Percentiles rank a stretch among this genome's conserved stretches.
These are phyloP conservation scores for Panellus pusillus DNA, from an alignment of 768 basidiomycete species.

Conservation along the genomic window DNA sequence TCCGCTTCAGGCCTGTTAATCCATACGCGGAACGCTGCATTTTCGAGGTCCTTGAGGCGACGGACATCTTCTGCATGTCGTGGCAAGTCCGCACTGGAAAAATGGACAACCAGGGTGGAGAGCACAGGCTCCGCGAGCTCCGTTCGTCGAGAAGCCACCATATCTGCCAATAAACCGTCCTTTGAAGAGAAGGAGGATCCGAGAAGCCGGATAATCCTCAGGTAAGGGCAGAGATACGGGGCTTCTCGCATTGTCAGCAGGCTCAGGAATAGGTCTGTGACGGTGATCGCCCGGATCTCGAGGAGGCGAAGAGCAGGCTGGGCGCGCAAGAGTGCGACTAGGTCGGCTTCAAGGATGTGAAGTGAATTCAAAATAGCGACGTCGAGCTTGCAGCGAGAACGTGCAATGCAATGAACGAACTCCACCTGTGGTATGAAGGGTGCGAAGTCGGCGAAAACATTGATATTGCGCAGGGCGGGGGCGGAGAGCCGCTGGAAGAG, in stretches of 20 bases:
- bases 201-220: slow-evolving; percentile 14
- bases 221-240: slow-evolving; percentile 7
- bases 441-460: slow-evolving; percentile 1
- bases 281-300: slow-evolving; percentile 1
- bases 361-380: slow-evolving; percentile 11
- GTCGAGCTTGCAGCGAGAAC: not conserved
- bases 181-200: slow-evolving; percentile 6
- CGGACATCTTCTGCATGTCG: slow-evolving; percentile 5
- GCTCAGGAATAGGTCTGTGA: slow-evolving; percentile 6
- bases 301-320: slow-evolving; percentile 8
- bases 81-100: slow-evolving; percentile 2
- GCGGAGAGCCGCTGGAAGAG: slow-evolving; percentile 6
- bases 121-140: not conserved
- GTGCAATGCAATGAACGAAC: not conserved
- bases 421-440: slow-evolving; percentile 4
- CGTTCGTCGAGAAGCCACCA: slow-evolving; percentile 9
- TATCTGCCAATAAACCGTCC: slow-evolving; percentile 13
- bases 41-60: slow-evolving; percentile 1
- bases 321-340: slow-evolving; percentile 8
- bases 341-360: slow-evolving; percentile 3
- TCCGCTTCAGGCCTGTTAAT: slow-evolving; percentile 11
- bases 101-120: slow-evolving; percentile 7
- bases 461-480: slow-evolving; percentile 9
- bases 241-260: slow-evolving; percentile 3
- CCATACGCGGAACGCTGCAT: slow-evolving; percentile 2